These are phyloP conservation scores for Fraxinus baroniana DNA, from an alignment of 305 asterid species.

Conservation along the genomic window DNA sequence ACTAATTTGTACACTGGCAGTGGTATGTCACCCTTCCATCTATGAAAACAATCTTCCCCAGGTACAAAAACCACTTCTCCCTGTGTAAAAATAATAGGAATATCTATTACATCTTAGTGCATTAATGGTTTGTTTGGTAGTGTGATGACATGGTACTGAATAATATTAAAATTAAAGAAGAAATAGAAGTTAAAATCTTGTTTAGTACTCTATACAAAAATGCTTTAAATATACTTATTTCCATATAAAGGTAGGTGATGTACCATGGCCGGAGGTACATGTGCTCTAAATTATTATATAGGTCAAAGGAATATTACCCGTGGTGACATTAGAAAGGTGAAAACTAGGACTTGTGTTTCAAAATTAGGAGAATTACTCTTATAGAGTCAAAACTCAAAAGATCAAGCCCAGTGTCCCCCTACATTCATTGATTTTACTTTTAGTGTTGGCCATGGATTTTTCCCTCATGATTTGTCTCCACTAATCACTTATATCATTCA, in stretches of 20 bases:
- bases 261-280: background rate
- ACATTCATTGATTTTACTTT: background rate
- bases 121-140: background rate
- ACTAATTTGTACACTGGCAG: background rate
- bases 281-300: background rate
- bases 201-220: background rate
- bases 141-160: background rate
- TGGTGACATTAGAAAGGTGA: background rate
- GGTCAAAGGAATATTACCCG: background rate
- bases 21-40: background rate
- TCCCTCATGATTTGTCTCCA: background rate
- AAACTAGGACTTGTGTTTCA: background rate
- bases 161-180: background rate
- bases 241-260: background rate
- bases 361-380: background rate
- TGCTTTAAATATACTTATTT: background rate
- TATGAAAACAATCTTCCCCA: background rate
- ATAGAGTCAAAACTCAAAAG: background rate
- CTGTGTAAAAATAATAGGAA: background rate
- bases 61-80: background rate
- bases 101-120: background rate
- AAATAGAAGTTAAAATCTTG: background rate
- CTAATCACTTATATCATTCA: background rate
- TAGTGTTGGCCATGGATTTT: background rate
- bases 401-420: background rate